Percentiles rank a stretch among this genome's conserved stretches.
These are phyloP conservation scores for Dichomitus squalens DNA, from an alignment of 1,284 basidiomycete genomes.

Conservation along the genomic window DNA sequence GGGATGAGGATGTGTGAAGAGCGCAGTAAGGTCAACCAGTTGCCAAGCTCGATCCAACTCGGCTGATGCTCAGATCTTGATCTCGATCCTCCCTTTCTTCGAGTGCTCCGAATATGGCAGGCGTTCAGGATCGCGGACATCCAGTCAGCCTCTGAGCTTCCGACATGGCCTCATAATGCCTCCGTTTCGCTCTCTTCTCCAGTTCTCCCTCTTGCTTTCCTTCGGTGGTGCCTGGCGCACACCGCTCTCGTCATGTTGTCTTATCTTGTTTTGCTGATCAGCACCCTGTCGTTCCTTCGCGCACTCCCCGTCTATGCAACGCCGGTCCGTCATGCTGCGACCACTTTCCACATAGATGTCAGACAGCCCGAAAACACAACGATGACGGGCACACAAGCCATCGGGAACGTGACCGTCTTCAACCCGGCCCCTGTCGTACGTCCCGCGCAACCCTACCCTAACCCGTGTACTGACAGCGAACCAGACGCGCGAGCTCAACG, in stretches of 20 bases:
- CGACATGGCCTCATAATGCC: background rate
- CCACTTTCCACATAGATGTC: background rate
- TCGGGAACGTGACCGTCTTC: conserved; percentile 15
- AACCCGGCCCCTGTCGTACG: conserved; percentile 24
- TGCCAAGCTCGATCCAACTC: background rate
- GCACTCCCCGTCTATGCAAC: conserved; percentile 2
- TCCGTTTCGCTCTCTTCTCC: background rate
- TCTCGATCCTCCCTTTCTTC: background rate
- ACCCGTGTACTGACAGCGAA: background rate
- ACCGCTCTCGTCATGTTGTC: conserved; percentile 5
- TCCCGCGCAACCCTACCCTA: background rate
- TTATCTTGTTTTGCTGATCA: background rate
- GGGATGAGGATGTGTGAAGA: background rate
- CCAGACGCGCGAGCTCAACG: conserved; percentile 35
- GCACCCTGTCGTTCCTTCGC: conserved; percentile 6
- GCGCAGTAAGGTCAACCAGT: background rate
- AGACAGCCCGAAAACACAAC: background rate
- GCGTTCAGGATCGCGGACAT: conserved; percentile 8
- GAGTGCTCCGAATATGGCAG: conserved; percentile 1
- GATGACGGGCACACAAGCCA: background rate
- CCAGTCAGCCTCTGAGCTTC: background rate
- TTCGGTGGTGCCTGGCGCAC: conserved; percentile 19
- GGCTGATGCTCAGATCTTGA: conserved; percentile 5
- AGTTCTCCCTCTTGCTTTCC: background rate
- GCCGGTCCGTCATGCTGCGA: background rate